Conservation (phyloP, 192 early-diverging fungal genomes). For the Mortierella antarctica region DNA sequence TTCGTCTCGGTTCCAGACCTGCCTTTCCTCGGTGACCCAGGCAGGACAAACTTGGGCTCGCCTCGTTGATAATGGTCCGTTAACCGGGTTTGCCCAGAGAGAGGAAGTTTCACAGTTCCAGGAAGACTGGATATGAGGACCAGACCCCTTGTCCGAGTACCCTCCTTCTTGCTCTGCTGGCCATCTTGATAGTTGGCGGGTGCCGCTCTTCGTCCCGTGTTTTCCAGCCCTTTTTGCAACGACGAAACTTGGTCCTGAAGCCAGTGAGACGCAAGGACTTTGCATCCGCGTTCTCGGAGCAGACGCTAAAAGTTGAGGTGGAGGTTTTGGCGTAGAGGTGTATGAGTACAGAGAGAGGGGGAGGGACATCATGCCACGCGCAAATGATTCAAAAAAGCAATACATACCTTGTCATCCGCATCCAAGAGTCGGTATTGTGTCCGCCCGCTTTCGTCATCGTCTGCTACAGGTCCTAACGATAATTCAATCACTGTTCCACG, state of each 20-base stretch:
- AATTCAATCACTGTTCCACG: slow-evolving; percentile 44
- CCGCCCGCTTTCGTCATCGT: slow-evolving; percentile 4
- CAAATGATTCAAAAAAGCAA: not conserved
- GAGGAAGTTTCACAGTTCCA: slow-evolving; percentile 23
- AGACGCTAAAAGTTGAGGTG: slow-evolving; percentile 14
- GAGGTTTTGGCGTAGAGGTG: not conserved
- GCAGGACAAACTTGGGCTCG: not conserved
- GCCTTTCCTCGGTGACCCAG: not conserved
- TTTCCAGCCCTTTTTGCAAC: slow-evolving; percentile 32
- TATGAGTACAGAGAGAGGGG: not conserved
- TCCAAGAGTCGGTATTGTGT: slow-evolving; percentile 29
- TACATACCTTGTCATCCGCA: slow-evolving; percentile 46
- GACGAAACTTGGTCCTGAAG: slow-evolving; percentile 49
- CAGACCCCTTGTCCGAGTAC: not conserved
- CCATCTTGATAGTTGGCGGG: not conserved
- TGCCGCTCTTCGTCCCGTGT: slow-evolving; percentile 4
- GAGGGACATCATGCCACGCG: not conserved
- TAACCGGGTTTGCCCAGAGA: slow-evolving; percentile 21
- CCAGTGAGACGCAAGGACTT: slow-evolving; percentile 48
- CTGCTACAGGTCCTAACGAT: slow-evolving; percentile 9
- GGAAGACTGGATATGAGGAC: slow-evolving; percentile 29
- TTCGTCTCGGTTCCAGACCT: not conserved
- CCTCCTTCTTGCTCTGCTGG: not conserved
- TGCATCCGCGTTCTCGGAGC: slow-evolving; percentile 41
- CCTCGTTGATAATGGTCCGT: slow-evolving; percentile 45